phyloP scores from a whole-genome alignment of 257 asterid genomes.

The Lantana camara region DNA sequence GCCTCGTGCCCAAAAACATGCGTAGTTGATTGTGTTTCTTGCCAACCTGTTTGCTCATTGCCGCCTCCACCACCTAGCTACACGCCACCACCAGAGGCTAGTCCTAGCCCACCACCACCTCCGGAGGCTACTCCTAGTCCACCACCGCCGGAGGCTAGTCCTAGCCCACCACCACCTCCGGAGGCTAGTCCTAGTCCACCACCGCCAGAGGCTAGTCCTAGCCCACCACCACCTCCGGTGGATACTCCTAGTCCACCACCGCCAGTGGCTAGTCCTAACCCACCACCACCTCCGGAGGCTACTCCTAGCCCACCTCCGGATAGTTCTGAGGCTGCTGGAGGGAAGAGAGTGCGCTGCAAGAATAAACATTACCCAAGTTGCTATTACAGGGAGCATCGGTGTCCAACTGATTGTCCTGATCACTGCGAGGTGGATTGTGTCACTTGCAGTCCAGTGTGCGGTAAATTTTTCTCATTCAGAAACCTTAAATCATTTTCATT shows the following conservation, averaged over 20 bases:
- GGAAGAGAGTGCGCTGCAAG: slow-evolving; percentile 54
- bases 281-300: slow-evolving; percentile 11
- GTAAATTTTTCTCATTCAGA: slow-evolving; percentile 43
- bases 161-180: slow-evolving; percentile 27
- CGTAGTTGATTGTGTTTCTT: slow-evolving; percentile 31
- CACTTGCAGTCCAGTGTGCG: slow-evolving; percentile 69
- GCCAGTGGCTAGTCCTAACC: slow-evolving; percentile 2
- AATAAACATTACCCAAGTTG: slow-evolving; percentile 42
- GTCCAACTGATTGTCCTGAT: slow-evolving; percentile 57
- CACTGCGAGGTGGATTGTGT: slow-evolving; percentile 61
- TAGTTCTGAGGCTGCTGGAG: slow-evolving; percentile 47
- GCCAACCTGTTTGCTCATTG: slow-evolving; percentile 32
- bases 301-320: slow-evolving; percentile 43
- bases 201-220: not conserved
- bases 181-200: too few relatives aligned
- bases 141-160: slow-evolving; percentile 24
- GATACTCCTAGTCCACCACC: too few relatives aligned
- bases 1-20: slow-evolving; percentile 38
- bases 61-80: slow-evolving; percentile 27
- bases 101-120: slow-evolving; percentile 33
- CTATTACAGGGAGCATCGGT: slow-evolving; percentile 39
- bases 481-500: too few relatives aligned
- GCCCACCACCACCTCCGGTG: slow-evolving; percentile 19
- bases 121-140: slow-evolving; percentile 14
- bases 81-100: slow-evolving; percentile 24